Evolutionary conservation across 495 filamentous ascomycete species (phyloP).

Genomic region (Neurospora hispaniola): DNA sequence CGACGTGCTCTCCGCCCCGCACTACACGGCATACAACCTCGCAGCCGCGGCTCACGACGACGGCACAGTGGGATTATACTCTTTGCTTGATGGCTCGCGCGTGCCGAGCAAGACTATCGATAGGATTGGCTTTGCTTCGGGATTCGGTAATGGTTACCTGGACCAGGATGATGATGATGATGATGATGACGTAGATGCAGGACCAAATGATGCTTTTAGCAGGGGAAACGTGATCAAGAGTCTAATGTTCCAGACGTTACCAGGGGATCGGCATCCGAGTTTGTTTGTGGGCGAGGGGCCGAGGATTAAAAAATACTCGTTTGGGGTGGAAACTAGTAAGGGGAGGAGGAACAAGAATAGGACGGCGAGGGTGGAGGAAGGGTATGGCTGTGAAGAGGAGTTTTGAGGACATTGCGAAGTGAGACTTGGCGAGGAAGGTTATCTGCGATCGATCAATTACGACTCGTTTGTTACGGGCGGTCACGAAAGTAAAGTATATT

Average conservation of each 20-base stretch:
- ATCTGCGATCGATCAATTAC: too few species aligned
- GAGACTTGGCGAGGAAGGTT: too few species aligned
- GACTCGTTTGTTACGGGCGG: not conserved
- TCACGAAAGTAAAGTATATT: not conserved
- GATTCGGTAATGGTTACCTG: not conserved
- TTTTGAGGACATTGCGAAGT: not conserved
- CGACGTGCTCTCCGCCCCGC: conserved; percentile 18
- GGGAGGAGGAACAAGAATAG: not conserved
- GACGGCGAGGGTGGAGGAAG: not conserved
- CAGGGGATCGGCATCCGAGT: conserved; percentile 18
- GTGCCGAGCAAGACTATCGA: conserved; percentile 13
- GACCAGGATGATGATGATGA: conserved; percentile 4
- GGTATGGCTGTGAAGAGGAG: not conserved
- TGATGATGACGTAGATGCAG: conserved; percentile 1
- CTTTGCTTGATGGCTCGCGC: conserved; percentile 22
- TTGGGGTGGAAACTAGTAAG: conserved; percentile 7
- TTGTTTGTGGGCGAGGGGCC: conserved; percentile 18
- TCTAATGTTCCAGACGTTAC: conserved; percentile 25
- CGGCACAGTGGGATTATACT: conserved; percentile 29
- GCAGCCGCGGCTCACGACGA: conserved; percentile 35
- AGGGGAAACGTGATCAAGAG: conserved; percentile 11
- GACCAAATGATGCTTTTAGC: not conserved
- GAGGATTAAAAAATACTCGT: conserved; percentile 21
- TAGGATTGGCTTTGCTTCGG: not conserved
- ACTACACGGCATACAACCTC: conserved; percentile 12